Evolutionary conservation across 495 filamentous ascomycete genomes (phyloP), one percentile per base, ranked within the genome.

Genomic region (Aspergillus diversus): DNA sequence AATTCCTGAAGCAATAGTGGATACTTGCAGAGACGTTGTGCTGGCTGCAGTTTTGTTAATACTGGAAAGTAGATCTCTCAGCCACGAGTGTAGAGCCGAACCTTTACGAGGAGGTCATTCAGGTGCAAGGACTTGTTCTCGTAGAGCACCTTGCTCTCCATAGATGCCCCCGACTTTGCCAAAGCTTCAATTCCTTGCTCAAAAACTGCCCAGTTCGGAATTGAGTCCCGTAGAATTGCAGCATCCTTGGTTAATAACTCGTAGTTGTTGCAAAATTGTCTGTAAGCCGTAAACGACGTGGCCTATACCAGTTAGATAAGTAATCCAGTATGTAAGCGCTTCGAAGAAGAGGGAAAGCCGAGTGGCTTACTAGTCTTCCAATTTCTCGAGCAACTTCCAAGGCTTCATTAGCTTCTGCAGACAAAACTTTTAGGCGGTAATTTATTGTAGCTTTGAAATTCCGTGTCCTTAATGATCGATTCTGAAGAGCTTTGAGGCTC

Each of bases 1-100:
- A 99, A 79, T 60, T 97, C 92, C 5, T 87, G 81, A 56, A 98
- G 91, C 21, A 99, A 80, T 37, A 99, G 82, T 9, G 91, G 91
- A 75, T 99, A 99, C 78, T 90, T 92, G 82, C 91, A 96, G 13
- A 98, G 84, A 37, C 95, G 84, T 79, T 99, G 95, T 58, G 97
- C 92, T 0, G 95, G 95, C 95, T 97, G 67, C 34, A 31, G 42
- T 17, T 2, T 31, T 66, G 35, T 77, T 47, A 75, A 59, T 35
- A 31, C 6, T 47, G 9, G 13, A 13, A 52, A 15, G 21, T 33
- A 54, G 34, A 5, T 0, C 57, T 9, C 43, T 34, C 16, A 47
- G 0, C 47, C 15, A 12, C 5, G 33, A 33, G n/a, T 4, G 7
- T 5, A 16, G 11, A 47, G 0, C 59, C 76, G 57, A 74, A 92